phyloP scores from a whole-genome alignment of 2,329 filamentous ascomycete species.

The Paramyrothecium roridum region DNA sequence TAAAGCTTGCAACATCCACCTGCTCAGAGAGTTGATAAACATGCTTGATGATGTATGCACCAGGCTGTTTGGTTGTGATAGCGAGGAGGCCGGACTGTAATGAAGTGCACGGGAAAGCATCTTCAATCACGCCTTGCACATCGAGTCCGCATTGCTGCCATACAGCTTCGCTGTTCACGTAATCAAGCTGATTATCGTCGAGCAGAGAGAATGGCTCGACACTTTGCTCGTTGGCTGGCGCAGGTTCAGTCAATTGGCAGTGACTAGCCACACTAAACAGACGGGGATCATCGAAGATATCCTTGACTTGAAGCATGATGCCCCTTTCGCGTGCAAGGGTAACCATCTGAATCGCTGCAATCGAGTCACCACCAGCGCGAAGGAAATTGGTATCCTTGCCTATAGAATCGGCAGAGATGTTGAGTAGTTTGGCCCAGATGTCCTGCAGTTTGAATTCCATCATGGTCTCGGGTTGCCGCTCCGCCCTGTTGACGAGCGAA shows the following conservation, averaged over 20 bases:
- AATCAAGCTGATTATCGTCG: neutral
- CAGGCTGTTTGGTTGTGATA: neutral
- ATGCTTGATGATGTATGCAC: neutral
- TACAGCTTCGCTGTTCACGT: neutral
- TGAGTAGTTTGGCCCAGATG: constrained; percentile 6
- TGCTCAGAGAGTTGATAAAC: neutral
- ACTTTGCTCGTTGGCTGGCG: neutral
- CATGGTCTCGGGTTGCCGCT: neutral
- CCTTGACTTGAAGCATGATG: neutral
- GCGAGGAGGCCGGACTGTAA: constrained; percentile 3
- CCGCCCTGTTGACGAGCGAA: neutral
- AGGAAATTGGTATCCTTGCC: constrained; percentile 22
- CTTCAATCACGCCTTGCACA: neutral
- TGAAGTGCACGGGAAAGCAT: constrained; percentile 2
- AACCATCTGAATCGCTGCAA: constrained; percentile 16
- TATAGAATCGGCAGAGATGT: constrained; percentile 16
- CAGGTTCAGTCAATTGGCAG: neutral
- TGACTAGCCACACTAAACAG: neutral
- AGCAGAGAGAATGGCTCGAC: neutral
- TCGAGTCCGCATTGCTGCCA: neutral
- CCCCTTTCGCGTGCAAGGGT: constrained; percentile 5
- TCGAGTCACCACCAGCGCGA: constrained; percentile 21
- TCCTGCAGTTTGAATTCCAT: neutral
- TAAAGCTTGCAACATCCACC: neutral
- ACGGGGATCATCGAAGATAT: constrained; percentile 11